phyloP scores from a whole-genome alignment of 108 stramenopile genomes.

The Nannochloropsis granulata region DNA sequence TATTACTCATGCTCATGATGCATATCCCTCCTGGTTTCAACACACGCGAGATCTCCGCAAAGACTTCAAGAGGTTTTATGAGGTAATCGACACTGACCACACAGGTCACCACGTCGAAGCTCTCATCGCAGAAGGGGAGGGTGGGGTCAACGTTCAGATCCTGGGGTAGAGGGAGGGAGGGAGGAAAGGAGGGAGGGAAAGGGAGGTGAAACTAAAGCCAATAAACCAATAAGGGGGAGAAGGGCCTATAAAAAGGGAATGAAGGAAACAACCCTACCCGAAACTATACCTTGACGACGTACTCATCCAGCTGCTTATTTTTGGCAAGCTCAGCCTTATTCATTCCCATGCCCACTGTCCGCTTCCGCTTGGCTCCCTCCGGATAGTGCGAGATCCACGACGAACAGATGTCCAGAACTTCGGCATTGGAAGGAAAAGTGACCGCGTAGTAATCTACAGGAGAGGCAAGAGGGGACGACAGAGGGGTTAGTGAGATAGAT shows the following conservation, averaged over 20 bases:
- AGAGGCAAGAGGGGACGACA: constrained; percentile 34
- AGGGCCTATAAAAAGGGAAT: too few species aligned
- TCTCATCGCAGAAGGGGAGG: constrained; percentile 61
- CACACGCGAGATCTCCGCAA: constrained; percentile 68
- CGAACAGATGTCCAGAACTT: constrained; percentile 78
- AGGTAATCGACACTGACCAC: constrained; percentile 86
- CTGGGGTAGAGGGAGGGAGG: not conserved
- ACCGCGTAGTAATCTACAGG: constrained; percentile 58
- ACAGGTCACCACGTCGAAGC: constrained; percentile 78
- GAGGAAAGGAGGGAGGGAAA: not conserved
- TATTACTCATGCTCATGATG: constrained; percentile 72
- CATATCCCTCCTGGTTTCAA: constrained; percentile 68
- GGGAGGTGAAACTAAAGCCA: not conserved
- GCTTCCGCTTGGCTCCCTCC: constrained; percentile 21
- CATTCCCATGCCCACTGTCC: constrained; percentile 49
- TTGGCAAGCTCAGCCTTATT: constrained; percentile 73
- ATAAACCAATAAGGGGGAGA: too few species aligned
- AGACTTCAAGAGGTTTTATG: constrained; percentile 56
- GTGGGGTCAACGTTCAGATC: constrained; percentile 71
- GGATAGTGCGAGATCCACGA: constrained; percentile 79
- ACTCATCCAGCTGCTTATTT: constrained; percentile 60
- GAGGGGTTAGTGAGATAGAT: not conserved
- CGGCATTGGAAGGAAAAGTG: constrained; percentile 56
- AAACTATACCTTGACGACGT: constrained; percentile 45
- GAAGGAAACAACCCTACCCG: too few species aligned